phyloP scores from a whole-genome alignment of 495 filamentous ascomycete genomes.

The Lophiostoma macrostomum region DNA sequence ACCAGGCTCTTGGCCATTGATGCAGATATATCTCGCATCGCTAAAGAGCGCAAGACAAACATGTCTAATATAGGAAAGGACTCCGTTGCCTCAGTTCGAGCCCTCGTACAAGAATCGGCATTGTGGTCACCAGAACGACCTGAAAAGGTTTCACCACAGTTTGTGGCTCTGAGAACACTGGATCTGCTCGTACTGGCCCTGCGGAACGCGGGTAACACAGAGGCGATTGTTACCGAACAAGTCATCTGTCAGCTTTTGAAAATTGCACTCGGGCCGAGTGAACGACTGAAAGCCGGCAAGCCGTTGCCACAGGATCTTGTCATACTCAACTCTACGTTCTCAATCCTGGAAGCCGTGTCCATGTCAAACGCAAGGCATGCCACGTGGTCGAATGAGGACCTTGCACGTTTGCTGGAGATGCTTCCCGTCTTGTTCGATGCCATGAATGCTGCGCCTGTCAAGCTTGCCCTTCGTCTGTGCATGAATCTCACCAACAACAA shows the following conservation, averaged over 20 bases:
- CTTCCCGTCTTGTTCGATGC: conserved; percentile 32
- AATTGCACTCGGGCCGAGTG: conserved; percentile 3
- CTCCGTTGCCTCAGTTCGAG: conserved; percentile 52
- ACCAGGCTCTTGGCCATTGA: conserved; percentile 50
- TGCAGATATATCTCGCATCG: conserved; percentile 52
- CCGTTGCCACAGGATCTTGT: conserved; percentile 6
- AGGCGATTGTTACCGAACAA: conserved; percentile 49
- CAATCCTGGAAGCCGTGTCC: conserved; percentile 58
- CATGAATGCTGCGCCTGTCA: conserved; percentile 21
- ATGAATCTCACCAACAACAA: conserved; percentile 89
- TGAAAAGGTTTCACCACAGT: conserved; percentile 55
- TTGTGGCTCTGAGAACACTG: conserved; percentile 61
- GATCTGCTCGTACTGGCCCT: conserved; percentile 58
- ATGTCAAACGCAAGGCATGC: conserved; percentile 14
- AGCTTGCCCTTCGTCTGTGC: conserved; percentile 59
- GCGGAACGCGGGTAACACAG: conserved; percentile 47
- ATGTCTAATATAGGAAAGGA: conserved; percentile 61
- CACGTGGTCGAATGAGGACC: conserved; percentile 34
- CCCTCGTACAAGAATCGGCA: conserved; percentile 47
- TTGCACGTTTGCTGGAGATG: conserved; percentile 34
- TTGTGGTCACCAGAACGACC: conserved; percentile 58
- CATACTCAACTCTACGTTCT: conserved; percentile 49
- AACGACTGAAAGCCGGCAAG: conserved; percentile 10
- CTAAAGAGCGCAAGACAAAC: conserved; percentile 64
- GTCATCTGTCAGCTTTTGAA: conserved; percentile 22